Evolutionary conservation across 495 filamentous ascomycete genomes (phyloP).

Genomic region (Glarea lozoyensis): DNA sequence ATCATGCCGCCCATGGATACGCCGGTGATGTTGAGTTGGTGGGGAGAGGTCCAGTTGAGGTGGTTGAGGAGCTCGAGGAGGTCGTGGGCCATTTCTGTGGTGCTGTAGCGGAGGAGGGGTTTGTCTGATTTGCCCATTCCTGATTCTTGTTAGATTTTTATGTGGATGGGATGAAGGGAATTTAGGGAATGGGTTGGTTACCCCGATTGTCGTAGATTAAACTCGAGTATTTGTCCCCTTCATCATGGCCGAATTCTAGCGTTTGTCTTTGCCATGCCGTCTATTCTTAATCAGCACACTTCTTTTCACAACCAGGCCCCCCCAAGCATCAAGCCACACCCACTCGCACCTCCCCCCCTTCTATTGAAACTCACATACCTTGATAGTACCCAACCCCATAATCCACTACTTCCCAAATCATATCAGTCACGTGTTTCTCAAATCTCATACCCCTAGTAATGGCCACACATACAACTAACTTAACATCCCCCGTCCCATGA

Average conservation of each 20-base stretch:
- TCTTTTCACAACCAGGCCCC: too few species aligned
- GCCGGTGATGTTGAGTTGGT: conserved; percentile 61
- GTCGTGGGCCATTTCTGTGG: conserved; percentile 69
- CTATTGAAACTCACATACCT: conserved; percentile 31
- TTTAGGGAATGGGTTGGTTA: too few species aligned
- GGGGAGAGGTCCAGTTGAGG: conserved; percentile 54
- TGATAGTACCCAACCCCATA: conserved; percentile 55
- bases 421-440: conserved; percentile 17
- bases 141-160: neutral
- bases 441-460: neutral
- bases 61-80: conserved; percentile 58
- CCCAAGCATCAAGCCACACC: too few species aligned
- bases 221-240: conserved; percentile 54
- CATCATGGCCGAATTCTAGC: conserved; percentile 65
- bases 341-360: too few species aligned
- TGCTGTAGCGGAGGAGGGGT: conserved; percentile 61
- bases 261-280: conserved; percentile 67
- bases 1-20: conserved; percentile 84
- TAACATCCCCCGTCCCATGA: conserved; percentile 62
- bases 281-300: conserved; percentile 26
- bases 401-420: conserved; percentile 39
- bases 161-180: neutral
- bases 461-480: conserved; percentile 67
- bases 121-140: conserved; percentile 73
- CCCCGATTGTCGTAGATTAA: conserved; percentile 69